phyloP scores from a whole-genome alignment of 331 rosid genomes.

The Pyracantha coccinea region DNA sequence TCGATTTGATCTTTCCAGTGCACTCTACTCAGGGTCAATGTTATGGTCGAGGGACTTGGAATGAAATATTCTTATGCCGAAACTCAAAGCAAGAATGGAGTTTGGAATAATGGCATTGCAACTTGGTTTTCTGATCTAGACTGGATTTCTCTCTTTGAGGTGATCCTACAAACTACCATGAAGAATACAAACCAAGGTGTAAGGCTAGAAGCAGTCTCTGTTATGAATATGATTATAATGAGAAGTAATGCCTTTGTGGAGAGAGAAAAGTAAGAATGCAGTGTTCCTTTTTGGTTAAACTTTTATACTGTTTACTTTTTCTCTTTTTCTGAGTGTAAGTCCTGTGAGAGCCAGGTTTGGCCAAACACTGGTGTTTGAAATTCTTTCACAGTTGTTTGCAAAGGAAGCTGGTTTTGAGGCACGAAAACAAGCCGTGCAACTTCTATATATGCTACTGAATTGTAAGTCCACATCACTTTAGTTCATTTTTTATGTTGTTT shows the following conservation, averaged over 20 bases:
- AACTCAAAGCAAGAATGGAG: slow-evolving; percentile 26
- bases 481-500: neutral
- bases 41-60: slow-evolving; percentile 44
- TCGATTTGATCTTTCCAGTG: slow-evolving; percentile 98
- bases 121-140: slow-evolving; percentile 37
- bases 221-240: slow-evolving; percentile 54
- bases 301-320: neutral
- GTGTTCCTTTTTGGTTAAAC: slow-evolving; percentile 17
- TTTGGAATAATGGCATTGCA: slow-evolving; percentile 31
- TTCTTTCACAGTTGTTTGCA: slow-evolving; percentile 50
- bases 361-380: slow-evolving; percentile 42
- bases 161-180: slow-evolving; percentile 49
- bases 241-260: slow-evolving; percentile 48
- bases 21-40: slow-evolving; percentile 96
- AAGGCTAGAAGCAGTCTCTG: slow-evolving; percentile 59
- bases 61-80: slow-evolving; percentile 18
- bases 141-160: slow-evolving; percentile 54
- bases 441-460: slow-evolving; percentile 64
- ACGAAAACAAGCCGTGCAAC: slow-evolving; percentile 49
- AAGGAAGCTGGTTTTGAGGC: slow-evolving; percentile 65
- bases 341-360: slow-evolving; percentile 47
- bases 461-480: slow-evolving; percentile 43
- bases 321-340: slow-evolving; percentile 1
- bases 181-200: slow-evolving; percentile 50
- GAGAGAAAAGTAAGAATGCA: slow-evolving; percentile 67